phyloP scores from a whole-genome alignment of 2,329 filamentous ascomycete species.

The Diplodia sapinea region DNA sequence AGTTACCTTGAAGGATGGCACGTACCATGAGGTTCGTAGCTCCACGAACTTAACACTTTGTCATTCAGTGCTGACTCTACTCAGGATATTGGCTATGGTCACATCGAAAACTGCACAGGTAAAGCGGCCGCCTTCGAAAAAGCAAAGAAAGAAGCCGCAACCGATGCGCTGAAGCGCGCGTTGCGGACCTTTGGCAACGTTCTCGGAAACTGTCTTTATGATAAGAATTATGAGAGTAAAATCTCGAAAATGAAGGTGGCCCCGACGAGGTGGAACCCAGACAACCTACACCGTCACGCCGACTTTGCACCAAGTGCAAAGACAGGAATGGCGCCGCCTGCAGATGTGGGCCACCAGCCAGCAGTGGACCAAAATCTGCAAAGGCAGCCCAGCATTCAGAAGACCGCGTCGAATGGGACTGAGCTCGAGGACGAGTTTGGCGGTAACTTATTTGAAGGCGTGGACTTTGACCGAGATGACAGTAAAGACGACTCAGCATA shows the following conservation, averaged over 20 bases:
- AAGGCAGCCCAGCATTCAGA: constrained; percentile 42
- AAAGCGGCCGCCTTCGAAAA: constrained; percentile 98
- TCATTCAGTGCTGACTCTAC: constrained; percentile 22
- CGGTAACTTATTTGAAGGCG: constrained; percentile 63
- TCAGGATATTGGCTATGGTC: constrained; percentile 89
- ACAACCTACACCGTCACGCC: constrained; percentile 79
- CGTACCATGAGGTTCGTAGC: constrained; percentile 78
- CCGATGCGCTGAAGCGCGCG: constrained; percentile 88
- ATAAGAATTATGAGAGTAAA: constrained; percentile 89
- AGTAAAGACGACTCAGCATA: constrained; percentile 29
- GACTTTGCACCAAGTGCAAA: constrained; percentile 67
- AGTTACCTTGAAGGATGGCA: constrained; percentile 88
- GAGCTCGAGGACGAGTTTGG: constrained; percentile 63
- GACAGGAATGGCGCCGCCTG: constrained; percentile 39
- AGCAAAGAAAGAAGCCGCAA: constrained; percentile 97
- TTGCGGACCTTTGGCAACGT: constrained; percentile 94
- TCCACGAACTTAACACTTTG: background rate
- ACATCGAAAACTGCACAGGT: constrained; percentile 93
- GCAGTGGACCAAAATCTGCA: constrained; percentile 37
- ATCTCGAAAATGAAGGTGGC: constrained; percentile 87
- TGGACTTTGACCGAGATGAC: constrained; percentile 34
- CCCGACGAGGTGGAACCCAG: constrained; percentile 77
- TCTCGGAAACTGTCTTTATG: constrained; percentile 97
- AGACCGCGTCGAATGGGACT: constrained; percentile 44
- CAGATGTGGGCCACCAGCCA: constrained; percentile 31